Evolutionary conservation across 2,329 filamentous ascomycete species (phyloP).

Genomic region (Fusarium heterosporum): DNA sequence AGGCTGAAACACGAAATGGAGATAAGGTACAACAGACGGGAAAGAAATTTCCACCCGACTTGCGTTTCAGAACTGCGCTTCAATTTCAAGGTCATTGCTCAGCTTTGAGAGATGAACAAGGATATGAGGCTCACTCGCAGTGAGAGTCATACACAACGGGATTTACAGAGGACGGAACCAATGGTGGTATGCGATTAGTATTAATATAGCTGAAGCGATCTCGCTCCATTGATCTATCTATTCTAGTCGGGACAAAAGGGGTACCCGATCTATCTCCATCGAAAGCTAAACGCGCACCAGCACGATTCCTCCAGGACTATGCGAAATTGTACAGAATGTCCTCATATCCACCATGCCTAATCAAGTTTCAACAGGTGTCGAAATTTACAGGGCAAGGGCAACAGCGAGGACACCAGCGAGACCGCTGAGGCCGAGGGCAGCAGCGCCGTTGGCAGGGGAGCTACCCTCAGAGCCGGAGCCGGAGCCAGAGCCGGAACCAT

Average conservation of each 20-base stretch:
- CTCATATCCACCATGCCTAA: slow-evolving; percentile 24
- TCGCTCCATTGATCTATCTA: slow-evolving; percentile 41
- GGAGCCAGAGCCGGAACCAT: slow-evolving; percentile 23
- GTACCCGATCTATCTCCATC: slow-evolving; percentile 38
- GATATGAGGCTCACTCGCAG: background rate
- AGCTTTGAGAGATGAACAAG: slow-evolving; percentile 2
- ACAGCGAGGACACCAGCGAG: slow-evolving; percentile 42
- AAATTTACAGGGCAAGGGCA: slow-evolving; percentile 44
- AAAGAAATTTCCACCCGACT: slow-evolving; percentile 4
- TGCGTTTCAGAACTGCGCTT: background rate
- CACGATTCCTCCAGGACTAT: slow-evolving; percentile 36
- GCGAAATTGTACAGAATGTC: slow-evolving; percentile 6
- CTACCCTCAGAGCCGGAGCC: slow-evolving; percentile 10
- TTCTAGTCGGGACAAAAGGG: slow-evolving; percentile 31
- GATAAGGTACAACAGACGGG: background rate
- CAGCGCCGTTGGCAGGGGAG: slow-evolving; percentile 37
- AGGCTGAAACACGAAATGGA: background rate
- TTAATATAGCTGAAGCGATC: slow-evolving; percentile 44
- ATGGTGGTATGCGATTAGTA: slow-evolving; percentile 44
- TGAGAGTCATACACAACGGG: no score
- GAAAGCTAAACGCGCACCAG: slow-evolving; percentile 43
- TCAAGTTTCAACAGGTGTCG: background rate
- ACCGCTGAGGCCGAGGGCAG: slow-evolving; percentile 37
- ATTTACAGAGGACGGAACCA: slow-evolving; percentile 1
- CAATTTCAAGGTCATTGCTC: background rate